Evolutionary conservation across 352 stramenopile genomes (phyloP).

Genomic region (Phytophthora multivora): DNA sequence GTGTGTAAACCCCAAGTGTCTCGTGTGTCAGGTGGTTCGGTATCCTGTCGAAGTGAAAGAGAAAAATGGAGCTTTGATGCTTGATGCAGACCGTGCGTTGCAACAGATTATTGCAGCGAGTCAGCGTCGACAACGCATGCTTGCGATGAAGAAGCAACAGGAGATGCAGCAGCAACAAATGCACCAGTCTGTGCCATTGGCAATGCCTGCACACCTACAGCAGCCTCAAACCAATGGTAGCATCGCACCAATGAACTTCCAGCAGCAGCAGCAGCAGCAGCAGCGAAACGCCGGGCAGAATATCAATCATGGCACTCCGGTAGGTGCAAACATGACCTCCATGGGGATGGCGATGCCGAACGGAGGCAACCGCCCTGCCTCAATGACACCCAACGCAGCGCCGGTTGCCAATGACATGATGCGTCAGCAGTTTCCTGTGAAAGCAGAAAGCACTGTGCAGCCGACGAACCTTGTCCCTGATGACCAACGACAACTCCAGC

Average conservation of each 20-base stretch:
- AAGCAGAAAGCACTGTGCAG: constrained; percentile 27
- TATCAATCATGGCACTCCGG: constrained; percentile 1
- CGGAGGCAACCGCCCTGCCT: constrained; percentile 21
- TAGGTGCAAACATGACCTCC: constrained; percentile 20
- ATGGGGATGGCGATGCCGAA: constrained; percentile 37
- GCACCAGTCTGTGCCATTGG: constrained; percentile 20
- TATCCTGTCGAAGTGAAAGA: constrained; percentile 97
- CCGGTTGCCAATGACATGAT: constrained; percentile 17
- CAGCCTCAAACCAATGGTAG: constrained; percentile 28
- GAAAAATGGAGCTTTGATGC: constrained; percentile 85
- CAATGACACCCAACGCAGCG: constrained; percentile 11
- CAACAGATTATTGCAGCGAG: constrained; percentile 81
- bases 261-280: constrained; percentile 18
- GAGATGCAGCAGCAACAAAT: constrained; percentile 43
- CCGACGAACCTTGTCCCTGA: constrained; percentile 63
- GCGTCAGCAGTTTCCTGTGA: constrained; percentile 21
- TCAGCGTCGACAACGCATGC: constrained; percentile 58
- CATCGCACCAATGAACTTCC: constrained; percentile 16
- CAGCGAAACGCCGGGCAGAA: constrained; percentile 27
- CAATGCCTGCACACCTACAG: constrained; percentile 40
- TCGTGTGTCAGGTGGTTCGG: constrained; percentile 97
- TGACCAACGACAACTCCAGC: constrained; percentile 69
- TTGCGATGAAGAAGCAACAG: constrained; percentile 49
- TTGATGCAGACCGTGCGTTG: constrained; percentile 75
- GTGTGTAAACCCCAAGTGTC: constrained; percentile 97